These are phyloP conservation scores for Podosphaera xanthii DNA, from an alignment of 2,329 filamentous ascomycete genomes.

Conservation along the genomic window DNA sequence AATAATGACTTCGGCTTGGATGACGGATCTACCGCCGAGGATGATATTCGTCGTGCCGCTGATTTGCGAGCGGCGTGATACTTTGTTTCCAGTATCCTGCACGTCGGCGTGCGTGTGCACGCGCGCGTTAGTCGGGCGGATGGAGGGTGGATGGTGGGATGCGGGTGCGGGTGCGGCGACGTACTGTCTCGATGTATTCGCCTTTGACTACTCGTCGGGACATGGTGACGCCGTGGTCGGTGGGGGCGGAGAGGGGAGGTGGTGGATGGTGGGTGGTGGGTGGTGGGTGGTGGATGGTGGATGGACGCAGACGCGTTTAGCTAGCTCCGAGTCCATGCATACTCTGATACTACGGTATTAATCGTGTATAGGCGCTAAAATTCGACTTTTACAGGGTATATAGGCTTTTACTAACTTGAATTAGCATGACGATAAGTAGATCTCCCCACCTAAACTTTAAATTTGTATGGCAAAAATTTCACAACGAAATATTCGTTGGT, in stretches of 20 bases:
- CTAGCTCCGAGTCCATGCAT: too few relatives aligned
- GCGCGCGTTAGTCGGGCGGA: neutral
- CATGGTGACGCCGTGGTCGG: constrained; percentile 24
- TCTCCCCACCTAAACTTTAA: too few relatives aligned
- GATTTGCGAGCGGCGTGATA: constrained; percentile 74
- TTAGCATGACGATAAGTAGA: too few relatives aligned
- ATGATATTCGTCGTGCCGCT: constrained; percentile 96
- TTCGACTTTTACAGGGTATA: too few relatives aligned
- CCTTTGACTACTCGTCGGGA: constrained; percentile 58
- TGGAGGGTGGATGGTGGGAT: neutral
- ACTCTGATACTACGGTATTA: too few relatives aligned
- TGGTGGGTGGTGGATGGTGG: too few relatives aligned
- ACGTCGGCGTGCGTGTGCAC: neutral
- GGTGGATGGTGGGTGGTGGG: too few relatives aligned
- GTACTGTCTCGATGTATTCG: constrained; percentile 92
- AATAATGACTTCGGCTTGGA: constrained; percentile 86
- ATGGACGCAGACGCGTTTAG: too few relatives aligned
- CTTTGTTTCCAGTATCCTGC: constrained; percentile 95
- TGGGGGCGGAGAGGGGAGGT: neutral
- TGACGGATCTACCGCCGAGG: constrained; percentile 84
- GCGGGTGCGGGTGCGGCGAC: constrained; percentile 9
- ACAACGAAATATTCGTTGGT: too few relatives aligned
- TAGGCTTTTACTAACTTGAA: too few relatives aligned
- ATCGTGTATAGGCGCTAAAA: too few relatives aligned
- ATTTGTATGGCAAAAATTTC: too few relatives aligned